Conservation (phyloP, 495 filamentous ascomycete species). For the Penicillium dipodomyicola region DNA sequence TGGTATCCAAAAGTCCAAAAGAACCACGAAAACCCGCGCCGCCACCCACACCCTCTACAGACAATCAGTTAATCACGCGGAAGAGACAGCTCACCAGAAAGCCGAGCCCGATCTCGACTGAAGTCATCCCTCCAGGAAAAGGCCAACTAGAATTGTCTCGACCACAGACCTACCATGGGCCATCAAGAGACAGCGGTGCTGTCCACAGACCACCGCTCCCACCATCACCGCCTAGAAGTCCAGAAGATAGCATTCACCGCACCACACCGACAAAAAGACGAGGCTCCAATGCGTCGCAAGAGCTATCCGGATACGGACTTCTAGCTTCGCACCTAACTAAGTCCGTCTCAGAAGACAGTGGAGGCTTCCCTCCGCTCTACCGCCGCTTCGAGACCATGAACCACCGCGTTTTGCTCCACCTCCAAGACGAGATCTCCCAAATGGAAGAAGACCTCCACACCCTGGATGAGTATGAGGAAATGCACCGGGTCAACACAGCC, state of each 20-base stretch:
- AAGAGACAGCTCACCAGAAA: slow-evolving; percentile 23
- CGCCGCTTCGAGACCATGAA: slow-evolving; percentile 82
- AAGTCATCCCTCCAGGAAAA: slow-evolving; percentile 3
- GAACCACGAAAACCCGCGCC: slow-evolving; percentile 25
- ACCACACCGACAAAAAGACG: slow-evolving; percentile 25
- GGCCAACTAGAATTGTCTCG: slow-evolving; percentile 22
- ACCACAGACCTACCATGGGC: slow-evolving; percentile 34
- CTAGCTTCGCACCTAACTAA: slow-evolving; percentile 60
- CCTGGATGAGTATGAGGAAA: slow-evolving; percentile 70
- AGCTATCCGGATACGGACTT: slow-evolving; percentile 63
- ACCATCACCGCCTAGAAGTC: slow-evolving; percentile 40
- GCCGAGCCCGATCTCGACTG: slow-evolving; percentile 18
- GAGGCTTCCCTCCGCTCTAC: slow-evolving; percentile 66
- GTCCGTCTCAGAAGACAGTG: slow-evolving; percentile 31
- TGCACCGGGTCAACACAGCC: slow-evolving; percentile 53
- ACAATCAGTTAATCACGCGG: slow-evolving; percentile 26
- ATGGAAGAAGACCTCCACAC: slow-evolving; percentile 72
- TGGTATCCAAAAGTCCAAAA: slow-evolving; percentile 14
- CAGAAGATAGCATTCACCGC: slow-evolving; percentile 35
- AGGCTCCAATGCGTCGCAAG: slow-evolving; percentile 25
- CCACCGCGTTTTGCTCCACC: slow-evolving; percentile 77
- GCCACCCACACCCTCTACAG: slow-evolving; percentile 22
- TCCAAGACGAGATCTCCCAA: slow-evolving; percentile 83
- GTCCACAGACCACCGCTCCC: slow-evolving; percentile 31
- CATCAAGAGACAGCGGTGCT: slow-evolving; percentile 20